Evolutionary conservation across 257 asterid species (phyloP).

Genomic region (Solanum peruvianum): DNA sequence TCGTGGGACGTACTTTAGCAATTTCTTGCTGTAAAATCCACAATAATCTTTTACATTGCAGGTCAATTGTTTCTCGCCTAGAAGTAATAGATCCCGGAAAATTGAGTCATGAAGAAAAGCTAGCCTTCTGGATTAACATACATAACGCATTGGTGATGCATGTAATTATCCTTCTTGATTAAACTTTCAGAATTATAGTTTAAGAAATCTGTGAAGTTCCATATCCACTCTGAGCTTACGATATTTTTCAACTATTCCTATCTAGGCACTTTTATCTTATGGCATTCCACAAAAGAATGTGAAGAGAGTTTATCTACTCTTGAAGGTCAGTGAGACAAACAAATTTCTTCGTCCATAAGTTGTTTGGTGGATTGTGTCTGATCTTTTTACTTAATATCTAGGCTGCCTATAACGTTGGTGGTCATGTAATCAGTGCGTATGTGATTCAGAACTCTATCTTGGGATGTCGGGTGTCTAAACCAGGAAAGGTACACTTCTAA

Average conservation of each 20-base stretch:
- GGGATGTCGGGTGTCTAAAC: slow-evolving; percentile 68
- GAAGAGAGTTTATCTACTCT: slow-evolving; percentile 67
- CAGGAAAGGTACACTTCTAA: slow-evolving; percentile 56
- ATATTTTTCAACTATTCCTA: background rate
- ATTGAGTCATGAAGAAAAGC: slow-evolving; percentile 76
- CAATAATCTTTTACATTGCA: slow-evolving; percentile 7
- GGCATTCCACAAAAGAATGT: slow-evolving; percentile 78
- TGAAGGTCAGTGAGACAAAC: slow-evolving; percentile 48
- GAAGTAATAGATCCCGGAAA: slow-evolving; percentile 68
- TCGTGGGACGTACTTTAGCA: background rate
- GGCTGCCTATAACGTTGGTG: slow-evolving; percentile 94
- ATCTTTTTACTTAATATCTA: slow-evolving; percentile 12
- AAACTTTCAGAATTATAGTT: background rate
- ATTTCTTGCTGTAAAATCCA: background rate
- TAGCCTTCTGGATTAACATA: slow-evolving; percentile 93
- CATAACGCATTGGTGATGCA: slow-evolving; percentile 97
- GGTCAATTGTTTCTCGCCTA: slow-evolving; percentile 73
- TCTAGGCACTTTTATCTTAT: slow-evolving; percentile 75
- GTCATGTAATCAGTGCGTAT: slow-evolving; percentile 70
- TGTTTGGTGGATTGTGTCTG: slow-evolving; percentile 9
- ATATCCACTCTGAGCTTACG: background rate
- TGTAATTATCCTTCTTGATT: slow-evolving; percentile 25
- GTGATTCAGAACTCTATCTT: slow-evolving; percentile 69
- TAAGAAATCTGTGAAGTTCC: background rate
- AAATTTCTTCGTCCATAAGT: background rate